Percentiles rank a stretch among this genome's conserved stretches.
phyloP scores from a whole-genome alignment of 352 stramenopile genomes.

The Globisporangium heterothallicum region DNA sequence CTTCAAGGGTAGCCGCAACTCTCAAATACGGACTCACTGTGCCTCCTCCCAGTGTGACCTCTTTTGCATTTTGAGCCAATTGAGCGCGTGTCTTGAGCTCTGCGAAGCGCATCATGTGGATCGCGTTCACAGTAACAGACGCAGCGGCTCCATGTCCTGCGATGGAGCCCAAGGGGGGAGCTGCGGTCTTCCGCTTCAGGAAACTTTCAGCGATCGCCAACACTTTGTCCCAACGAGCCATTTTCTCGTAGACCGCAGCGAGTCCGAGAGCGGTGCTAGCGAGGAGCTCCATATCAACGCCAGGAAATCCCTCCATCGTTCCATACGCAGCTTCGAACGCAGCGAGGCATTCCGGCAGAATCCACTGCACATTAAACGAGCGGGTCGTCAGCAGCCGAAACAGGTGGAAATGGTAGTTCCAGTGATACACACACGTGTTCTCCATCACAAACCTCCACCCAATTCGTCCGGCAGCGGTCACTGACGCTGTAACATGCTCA shows the following conservation, averaged over 20 bases:
- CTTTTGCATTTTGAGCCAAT: slow-evolving; percentile 65
- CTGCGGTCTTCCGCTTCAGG: slow-evolving; percentile 40
- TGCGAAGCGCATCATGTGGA: slow-evolving; percentile 56
- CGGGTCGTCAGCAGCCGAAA: slow-evolving; percentile 33
- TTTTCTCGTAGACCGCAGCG: slow-evolving; percentile 45
- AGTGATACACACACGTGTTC: slow-evolving; percentile 84
- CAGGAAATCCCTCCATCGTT: slow-evolving; percentile 30
- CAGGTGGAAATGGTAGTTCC: slow-evolving; percentile 90
- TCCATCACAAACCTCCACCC: slow-evolving; percentile 67
- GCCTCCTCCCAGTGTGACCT: slow-evolving; percentile 51
- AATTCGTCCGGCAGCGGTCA: slow-evolving; percentile 32
- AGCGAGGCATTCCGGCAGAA: slow-evolving; percentile 55
- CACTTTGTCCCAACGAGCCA: slow-evolving; percentile 40
- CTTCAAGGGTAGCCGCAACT: slow-evolving; percentile 47
- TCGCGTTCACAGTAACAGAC: slow-evolving; percentile 1
- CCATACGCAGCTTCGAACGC: slow-evolving; percentile 54
- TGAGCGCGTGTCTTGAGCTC: slow-evolving; percentile 62
- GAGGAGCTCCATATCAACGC: slow-evolving; percentile 40
- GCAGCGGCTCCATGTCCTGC: no score
- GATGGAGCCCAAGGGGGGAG: no score
- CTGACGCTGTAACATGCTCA: slow-evolving; percentile 24
- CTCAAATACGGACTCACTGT: slow-evolving; percentile 27
- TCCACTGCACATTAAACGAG: slow-evolving; percentile 28
- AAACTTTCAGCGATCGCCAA: slow-evolving; percentile 41
- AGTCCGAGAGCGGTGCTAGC: slow-evolving; percentile 45